Evolutionary conservation across 441 rosid genomes (phyloP).

Genomic region (Gossypium davidsonii): DNA sequence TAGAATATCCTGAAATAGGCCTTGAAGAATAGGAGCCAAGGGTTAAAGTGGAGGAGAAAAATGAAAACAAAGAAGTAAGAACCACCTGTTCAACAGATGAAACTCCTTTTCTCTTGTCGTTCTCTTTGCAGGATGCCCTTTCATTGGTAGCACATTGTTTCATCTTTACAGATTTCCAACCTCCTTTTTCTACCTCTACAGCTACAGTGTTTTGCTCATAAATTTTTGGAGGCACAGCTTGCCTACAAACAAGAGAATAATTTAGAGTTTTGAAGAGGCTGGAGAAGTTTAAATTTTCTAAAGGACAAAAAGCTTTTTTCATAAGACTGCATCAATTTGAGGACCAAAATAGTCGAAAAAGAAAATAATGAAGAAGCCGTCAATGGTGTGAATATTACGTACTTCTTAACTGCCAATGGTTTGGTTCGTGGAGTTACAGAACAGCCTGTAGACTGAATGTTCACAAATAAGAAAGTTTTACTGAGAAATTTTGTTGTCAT

Average conservation of each 20-base stretch:
- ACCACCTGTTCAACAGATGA: slow-evolving; percentile 34
- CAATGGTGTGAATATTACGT: slow-evolving; percentile 21
- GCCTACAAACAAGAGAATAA: slow-evolving; percentile 35
- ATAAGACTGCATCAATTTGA: too few species aligned
- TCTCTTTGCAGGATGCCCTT: slow-evolving; percentile 21
- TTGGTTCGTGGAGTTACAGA: slow-evolving; percentile 22
- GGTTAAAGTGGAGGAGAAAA: not conserved
- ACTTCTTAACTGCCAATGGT: slow-evolving; percentile 40
- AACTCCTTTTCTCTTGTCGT: slow-evolving; percentile 17
- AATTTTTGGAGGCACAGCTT: slow-evolving; percentile 26
- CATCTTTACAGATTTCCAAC: slow-evolving; percentile 58
- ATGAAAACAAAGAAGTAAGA: not conserved
- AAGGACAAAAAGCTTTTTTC: too few species aligned
- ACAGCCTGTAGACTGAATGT: slow-evolving; percentile 33
- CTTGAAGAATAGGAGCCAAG: slow-evolving; percentile 2
- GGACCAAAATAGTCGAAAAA: not conserved
- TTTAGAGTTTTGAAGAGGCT: not conserved
- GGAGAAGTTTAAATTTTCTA: not conserved
- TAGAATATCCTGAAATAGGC: not conserved
- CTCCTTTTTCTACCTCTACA: slow-evolving; percentile 43
- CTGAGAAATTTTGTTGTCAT: slow-evolving; percentile 1
- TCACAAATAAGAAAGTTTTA: slow-evolving; percentile 6
- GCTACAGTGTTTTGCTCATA: slow-evolving; percentile 21
- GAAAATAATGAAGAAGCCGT: not conserved
- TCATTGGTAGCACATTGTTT: slow-evolving; percentile 22